phyloP scores from a whole-genome alignment of 169 alveolate genomes.

The Cryptosporidium andersoni region DNA sequence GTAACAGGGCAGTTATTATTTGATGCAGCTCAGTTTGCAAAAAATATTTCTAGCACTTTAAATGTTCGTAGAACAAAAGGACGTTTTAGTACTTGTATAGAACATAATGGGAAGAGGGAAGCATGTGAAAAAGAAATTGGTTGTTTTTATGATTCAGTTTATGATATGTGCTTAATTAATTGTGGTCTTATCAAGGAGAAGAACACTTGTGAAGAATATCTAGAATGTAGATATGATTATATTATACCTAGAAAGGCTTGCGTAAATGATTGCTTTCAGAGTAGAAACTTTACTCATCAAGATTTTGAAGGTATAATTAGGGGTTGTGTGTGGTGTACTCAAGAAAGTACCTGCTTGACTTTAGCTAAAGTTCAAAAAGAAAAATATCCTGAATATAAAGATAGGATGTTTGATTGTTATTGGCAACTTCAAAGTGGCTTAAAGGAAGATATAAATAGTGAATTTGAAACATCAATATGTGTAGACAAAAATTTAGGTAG shows the following conservation, averaged over 20 bases:
- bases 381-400: conserved; percentile 28
- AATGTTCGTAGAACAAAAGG: conserved; percentile 55
- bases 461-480: conserved; percentile 48
- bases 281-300: conserved; percentile 43
- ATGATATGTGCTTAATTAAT: conserved; percentile 51
- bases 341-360: conserved; percentile 49
- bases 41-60: conserved; percentile 49
- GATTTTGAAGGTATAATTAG: conserved; percentile 63
- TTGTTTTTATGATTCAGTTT: conserved; percentile 55
- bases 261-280: conserved; percentile 67
- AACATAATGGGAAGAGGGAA: conserved; percentile 44
- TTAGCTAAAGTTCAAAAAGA: conserved; percentile 29
- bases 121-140: conserved; percentile 26
- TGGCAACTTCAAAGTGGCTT: conserved; percentile 68
- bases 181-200: conserved; percentile 48
- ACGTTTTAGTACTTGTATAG: conserved; percentile 33
- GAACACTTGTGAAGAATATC: conserved; percentile 63
- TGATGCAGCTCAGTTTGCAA: conserved; percentile 49
- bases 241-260: conserved; percentile 66
- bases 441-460: conserved; percentile 15
- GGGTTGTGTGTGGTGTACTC: conserved; percentile 71
- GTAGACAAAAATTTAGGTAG: conserved; percentile 63
- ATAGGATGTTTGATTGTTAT: conserved; percentile 61
- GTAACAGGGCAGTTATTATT: conserved; percentile 56
- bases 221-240: conserved; percentile 63